Percentiles rank a stretch among this genome's conserved stretches.
phyloP scores from a whole-genome alignment of 805 yeast genomes.

The Groenewaldozyma tartarivorans region DNA sequence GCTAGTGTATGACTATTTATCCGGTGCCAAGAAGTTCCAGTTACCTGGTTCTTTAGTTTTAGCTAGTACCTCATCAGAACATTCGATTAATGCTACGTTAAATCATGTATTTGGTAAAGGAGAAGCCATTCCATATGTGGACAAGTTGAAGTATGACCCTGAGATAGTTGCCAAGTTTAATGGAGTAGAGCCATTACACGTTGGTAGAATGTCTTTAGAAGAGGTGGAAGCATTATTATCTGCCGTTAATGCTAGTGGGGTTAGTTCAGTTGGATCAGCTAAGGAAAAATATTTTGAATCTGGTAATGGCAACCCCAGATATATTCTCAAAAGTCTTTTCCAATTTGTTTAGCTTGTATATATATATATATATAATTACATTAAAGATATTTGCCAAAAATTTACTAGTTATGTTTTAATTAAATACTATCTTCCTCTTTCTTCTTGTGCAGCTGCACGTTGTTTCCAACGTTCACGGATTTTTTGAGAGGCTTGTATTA shows the following conservation, averaged over 20 bases:
- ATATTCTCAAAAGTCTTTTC: slow-evolving; percentile 35
- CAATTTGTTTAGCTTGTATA: slow-evolving; percentile 16
- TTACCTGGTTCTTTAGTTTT: slow-evolving; percentile 50
- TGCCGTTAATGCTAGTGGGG: slow-evolving; percentile 20
- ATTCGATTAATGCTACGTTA: slow-evolving; percentile 43
- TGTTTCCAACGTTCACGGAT: slow-evolving; percentile 56
- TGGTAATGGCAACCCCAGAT: slow-evolving; percentile 61
- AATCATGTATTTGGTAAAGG: slow-evolving; percentile 46
- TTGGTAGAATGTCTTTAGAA: slow-evolving; percentile 35
- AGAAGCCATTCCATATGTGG: slow-evolving; percentile 48
- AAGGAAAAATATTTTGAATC: slow-evolving; percentile 44
- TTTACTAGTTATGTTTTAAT: neutral
- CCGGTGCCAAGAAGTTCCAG: slow-evolving; percentile 43
- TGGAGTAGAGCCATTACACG: slow-evolving; percentile 32
- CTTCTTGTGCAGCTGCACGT: slow-evolving; percentile 27
- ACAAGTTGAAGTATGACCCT: slow-evolving; percentile 41
- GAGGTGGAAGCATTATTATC: slow-evolving; percentile 33
- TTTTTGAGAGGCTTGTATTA: slow-evolving; percentile 45
- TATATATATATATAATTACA: slow-evolving; percentile 4
- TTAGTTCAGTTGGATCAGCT: slow-evolving; percentile 19
- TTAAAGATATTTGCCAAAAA: neutral
- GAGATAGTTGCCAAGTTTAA: slow-evolving; percentile 40
- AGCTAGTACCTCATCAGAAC: slow-evolving; percentile 50
- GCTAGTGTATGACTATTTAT: slow-evolving; percentile 41
- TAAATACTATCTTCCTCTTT: neutral